phyloP scores from a whole-genome alignment of 768 basidiomycete genomes.

The Imleria badia region DNA sequence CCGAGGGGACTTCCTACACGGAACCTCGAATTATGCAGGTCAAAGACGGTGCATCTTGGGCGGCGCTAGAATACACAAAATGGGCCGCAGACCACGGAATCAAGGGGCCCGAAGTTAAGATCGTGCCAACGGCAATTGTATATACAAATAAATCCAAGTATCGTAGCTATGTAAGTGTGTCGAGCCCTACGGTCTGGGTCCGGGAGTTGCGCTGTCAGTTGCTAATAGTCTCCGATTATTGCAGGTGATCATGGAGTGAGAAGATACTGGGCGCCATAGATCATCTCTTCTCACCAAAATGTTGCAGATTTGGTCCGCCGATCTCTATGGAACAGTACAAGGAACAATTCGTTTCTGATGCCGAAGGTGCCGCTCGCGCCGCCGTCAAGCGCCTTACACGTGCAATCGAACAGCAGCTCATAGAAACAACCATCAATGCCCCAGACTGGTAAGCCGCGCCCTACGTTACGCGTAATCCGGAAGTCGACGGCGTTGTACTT shows the following conservation, averaged over 20 bases:
- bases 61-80: conserved; percentile 87
- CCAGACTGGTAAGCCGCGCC: conserved; percentile 76
- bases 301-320: conserved; percentile 73
- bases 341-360: conserved; percentile 70
- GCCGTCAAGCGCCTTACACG: conserved; percentile 88
- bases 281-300: conserved; percentile 11
- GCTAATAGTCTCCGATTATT: conserved; percentile 17
- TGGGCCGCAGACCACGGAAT: conserved; percentile 64
- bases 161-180: conserved; percentile 72
- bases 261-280: conserved; percentile 7
- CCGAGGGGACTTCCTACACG: conserved; percentile 92
- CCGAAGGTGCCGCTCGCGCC: conserved; percentile 65
- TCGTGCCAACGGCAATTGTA: conserved; percentile 86
- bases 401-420: conserved; percentile 65
- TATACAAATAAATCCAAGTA: conserved; percentile 98
- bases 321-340: conserved; percentile 74
- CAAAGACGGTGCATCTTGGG: conserved; percentile 94
- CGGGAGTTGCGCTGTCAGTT: neutral
- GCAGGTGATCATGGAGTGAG: conserved; percentile 75
- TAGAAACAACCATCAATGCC: conserved; percentile 83
- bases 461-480: conserved; percentile 10
- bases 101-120: conserved; percentile 45
- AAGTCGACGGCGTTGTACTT: conserved; percentile 21
- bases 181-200: conserved; percentile 21
- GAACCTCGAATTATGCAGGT: conserved; percentile 91